Conservation (phyloP, 345 rosid genomes). For the Raphanus raphanistrum region DNA sequence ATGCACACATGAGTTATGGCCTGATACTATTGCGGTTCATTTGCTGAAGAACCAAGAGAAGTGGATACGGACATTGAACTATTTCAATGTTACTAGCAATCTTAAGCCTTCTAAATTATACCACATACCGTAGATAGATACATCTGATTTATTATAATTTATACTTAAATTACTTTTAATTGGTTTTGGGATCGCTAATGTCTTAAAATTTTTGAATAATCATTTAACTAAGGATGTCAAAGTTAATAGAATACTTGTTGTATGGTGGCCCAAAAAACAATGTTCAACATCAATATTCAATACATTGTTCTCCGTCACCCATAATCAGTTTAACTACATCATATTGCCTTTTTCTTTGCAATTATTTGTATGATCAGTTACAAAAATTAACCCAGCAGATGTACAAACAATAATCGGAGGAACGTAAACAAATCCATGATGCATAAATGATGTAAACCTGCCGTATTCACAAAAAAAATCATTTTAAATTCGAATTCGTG, state of each 20-base stretch:
- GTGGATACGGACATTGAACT: slow-evolving; percentile 68
- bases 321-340: background rate
- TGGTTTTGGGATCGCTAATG: slow-evolving; percentile 15
- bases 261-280: background rate
- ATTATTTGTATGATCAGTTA: too few relatives aligned
- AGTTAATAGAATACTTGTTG: background rate
- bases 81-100: slow-evolving; percentile 63
- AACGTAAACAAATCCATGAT: too few relatives aligned
- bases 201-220: background rate
- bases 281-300: background rate
- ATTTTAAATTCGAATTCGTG: too few relatives aligned
- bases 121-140: slow-evolving; percentile 50
- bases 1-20: slow-evolving; percentile 86
- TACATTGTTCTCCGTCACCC: background rate
- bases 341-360: background rate
- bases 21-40: slow-evolving; percentile 72
- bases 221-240: background rate
- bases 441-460: too few relatives aligned
- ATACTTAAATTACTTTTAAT: background rate
- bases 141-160: background rate
- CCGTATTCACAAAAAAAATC: too few relatives aligned
- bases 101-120: slow-evolving; percentile 85
- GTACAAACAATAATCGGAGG: too few relatives aligned
- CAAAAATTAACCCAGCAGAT: too few relatives aligned
- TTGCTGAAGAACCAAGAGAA: slow-evolving; percentile 74